phyloP scores from a whole-genome alignment of 805 yeast genomes.

The Zygosaccharomyces bisporus region DNA sequence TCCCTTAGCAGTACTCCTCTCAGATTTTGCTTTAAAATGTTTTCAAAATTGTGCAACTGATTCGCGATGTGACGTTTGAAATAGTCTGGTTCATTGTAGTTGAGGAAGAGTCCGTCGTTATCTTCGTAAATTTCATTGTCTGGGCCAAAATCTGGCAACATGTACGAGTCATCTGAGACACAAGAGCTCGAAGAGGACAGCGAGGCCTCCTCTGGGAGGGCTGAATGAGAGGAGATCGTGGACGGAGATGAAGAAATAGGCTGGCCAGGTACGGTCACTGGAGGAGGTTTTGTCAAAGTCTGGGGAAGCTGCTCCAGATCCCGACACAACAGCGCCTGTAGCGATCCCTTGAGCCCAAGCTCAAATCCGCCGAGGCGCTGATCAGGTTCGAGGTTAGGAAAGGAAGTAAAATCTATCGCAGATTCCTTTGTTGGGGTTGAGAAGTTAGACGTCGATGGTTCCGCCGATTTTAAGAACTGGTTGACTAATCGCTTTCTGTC shows the following conservation, averaged over 20 bases:
- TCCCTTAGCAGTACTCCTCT: conserved; percentile 25
- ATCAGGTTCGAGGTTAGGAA: not conserved
- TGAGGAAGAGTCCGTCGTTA: conserved; percentile 12
- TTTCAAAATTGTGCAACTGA: conserved; percentile 27
- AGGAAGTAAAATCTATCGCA: not conserved
- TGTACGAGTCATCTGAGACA: conserved; percentile 13
- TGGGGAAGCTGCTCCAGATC: conserved; percentile 19
- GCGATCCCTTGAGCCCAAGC: conserved; percentile 15
- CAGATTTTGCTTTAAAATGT: conserved; percentile 21
- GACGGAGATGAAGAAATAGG: conserved; percentile 13
- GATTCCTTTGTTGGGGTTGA: not conserved
- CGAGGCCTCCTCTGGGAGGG: conserved; percentile 8
- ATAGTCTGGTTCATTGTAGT: conserved; percentile 24
- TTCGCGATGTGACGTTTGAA: conserved; percentile 25
- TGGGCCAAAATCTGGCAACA: conserved; percentile 11
- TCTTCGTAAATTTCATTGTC: conserved; percentile 2
- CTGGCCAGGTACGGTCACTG: not conserved
- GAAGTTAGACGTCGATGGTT: conserved; percentile 13
- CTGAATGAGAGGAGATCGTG: conserved; percentile 10
- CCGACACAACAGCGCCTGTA: conserved; percentile 23
- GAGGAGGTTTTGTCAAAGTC: conserved; percentile 6
- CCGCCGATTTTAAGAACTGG: conserved; percentile 29
- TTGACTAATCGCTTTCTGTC: conserved; percentile 30
- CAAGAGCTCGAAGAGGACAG: conserved; percentile 13
- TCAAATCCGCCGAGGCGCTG: conserved; percentile 3